Evolutionary conservation across 768 basidiomycete genomes (phyloP), one percentile per base, ranked within the genome.

Genomic region (Collybia mongolica): DNA sequence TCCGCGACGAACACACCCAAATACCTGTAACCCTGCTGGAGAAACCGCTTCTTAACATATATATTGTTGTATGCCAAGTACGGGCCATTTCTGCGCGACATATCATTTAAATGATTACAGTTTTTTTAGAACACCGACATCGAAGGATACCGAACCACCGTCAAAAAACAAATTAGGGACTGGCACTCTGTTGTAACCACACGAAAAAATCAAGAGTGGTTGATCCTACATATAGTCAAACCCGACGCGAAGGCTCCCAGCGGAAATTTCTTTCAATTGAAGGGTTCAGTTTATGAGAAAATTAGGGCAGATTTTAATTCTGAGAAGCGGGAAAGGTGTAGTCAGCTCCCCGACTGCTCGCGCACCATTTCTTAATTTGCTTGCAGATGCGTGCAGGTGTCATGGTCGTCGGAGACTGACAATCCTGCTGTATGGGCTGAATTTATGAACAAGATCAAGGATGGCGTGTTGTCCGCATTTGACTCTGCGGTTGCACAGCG

Each of bases 291-390:
- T 8, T 65, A 96, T 47, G 95, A 96, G 66, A 95, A 93, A 68
- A 79, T 99, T 42, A 88, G 80, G 66, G 82, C 88, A 1, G 97
- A 98, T 69, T 97, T 98, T 66, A 98, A 97, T 59, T 62, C 76
- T 0, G 91, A 91, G 54, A 95, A 90, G 66, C 80, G 85, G 40
- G 96, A 98, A 63, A 79, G 92, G 93, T 90, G 50, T 39, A 65
- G 59, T 18, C 35, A 22, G 19, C 37, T 18, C 51, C 4, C 3
- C 32, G 11, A 32, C 11, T 32, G 14, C 32, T 12, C 14, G 11
- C 32, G 3, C 14, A 3, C 14, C 11, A 9, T 32, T 32, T 9
- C 32, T 9, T 32, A 41, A 42, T 45, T 22, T 55, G 32, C 50
- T 51, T 66, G 26, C 59, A 94, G 92, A 65, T 93, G 91, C 62